A percentile compares a stretch with the other conserved stretches of the same genome.
These are phyloP conservation scores for Carpinus viminea DNA, from an alignment of 306 rosid species.

Conservation along the genomic window DNA sequence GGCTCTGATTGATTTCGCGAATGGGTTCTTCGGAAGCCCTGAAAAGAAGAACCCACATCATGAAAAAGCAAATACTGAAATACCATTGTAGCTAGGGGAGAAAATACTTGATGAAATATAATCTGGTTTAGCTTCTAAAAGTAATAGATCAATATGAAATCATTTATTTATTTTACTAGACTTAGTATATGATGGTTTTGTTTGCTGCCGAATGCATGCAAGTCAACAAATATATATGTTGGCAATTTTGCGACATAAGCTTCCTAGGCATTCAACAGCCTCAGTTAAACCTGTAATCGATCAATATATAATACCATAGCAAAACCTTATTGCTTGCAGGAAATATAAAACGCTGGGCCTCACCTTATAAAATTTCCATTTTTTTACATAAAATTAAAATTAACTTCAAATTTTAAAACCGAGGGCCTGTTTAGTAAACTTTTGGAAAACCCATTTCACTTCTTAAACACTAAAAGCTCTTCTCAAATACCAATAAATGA, in stretches of 20 bases:
- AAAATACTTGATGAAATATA: not conserved
- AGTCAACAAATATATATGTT: not conserved
- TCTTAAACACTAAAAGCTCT: too few relatives aligned
- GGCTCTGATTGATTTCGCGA: conserved; percentile 51
- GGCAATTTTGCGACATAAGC: not conserved
- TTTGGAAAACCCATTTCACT: too few relatives aligned
- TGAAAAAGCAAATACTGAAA: conserved; percentile 18
- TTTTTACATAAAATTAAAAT: not conserved
- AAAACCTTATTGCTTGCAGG: not conserved
- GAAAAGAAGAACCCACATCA: conserved; percentile 30
- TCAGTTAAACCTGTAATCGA: not conserved
- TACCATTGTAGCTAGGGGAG: not conserved
- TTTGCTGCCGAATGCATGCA: not conserved
- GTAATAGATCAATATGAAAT: not conserved
- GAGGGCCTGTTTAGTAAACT: too few relatives aligned
- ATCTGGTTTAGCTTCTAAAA: not conserved
- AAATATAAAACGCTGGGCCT: not conserved
- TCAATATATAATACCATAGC: not conserved
- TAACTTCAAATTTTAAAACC: not conserved
- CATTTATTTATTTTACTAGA: not conserved
- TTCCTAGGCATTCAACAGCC: not conserved
- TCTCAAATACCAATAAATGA: too few relatives aligned
- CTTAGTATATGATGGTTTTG: not conserved
- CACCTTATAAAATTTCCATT: not conserved
- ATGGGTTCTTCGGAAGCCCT: conserved; percentile 74